Percentiles rank a stretch among this genome's conserved stretches.
Conservation (phyloP, 2,329 filamentous ascomycete genomes). For the Ascochyta pisi region DNA sequence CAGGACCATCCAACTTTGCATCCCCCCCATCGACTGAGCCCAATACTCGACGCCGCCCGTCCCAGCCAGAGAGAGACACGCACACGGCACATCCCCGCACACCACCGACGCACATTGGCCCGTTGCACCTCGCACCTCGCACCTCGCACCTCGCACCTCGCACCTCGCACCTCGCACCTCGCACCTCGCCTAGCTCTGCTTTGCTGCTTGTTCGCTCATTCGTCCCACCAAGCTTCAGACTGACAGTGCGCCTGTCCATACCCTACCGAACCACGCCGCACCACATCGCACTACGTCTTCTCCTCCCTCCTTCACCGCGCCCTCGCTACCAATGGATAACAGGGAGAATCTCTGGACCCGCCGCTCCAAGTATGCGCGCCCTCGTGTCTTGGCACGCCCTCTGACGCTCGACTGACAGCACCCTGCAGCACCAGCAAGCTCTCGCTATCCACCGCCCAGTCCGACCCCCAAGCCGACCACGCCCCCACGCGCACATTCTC, state of each 20-base stretch:
- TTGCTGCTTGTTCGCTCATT: constrained; percentile 48
- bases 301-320: constrained; percentile 14
- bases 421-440: constrained; percentile 79
- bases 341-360: constrained; percentile 72
- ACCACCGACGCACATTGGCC: constrained; percentile 17
- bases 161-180: too few relatives aligned
- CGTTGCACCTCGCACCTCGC: constrained; percentile 6
- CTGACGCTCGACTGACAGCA: constrained; percentile 36
- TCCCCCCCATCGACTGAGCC: background rate
- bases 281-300: too few relatives aligned
- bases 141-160: too few relatives aligned
- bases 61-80: background rate
- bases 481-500: constrained; percentile 67
- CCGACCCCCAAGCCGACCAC: constrained; percentile 59
- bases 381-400: constrained; percentile 25
- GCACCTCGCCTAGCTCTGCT: constrained; percentile 18
- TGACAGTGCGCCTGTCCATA: constrained; percentile 26
- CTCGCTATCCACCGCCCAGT: constrained; percentile 78
- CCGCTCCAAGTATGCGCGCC: constrained; percentile 74
- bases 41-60: constrained; percentile 5
- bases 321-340: constrained; percentile 49
- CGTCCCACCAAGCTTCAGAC: constrained; percentile 42
- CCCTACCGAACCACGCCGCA: background rate
- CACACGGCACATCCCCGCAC: constrained; percentile 21
- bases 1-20: constrained; percentile 8